Percentiles rank a stretch among this genome's conserved stretches.
These are phyloP conservation scores for Musa troglodytarum DNA, from an alignment of 176 grass and related monocot species.

Conservation along the genomic window DNA sequence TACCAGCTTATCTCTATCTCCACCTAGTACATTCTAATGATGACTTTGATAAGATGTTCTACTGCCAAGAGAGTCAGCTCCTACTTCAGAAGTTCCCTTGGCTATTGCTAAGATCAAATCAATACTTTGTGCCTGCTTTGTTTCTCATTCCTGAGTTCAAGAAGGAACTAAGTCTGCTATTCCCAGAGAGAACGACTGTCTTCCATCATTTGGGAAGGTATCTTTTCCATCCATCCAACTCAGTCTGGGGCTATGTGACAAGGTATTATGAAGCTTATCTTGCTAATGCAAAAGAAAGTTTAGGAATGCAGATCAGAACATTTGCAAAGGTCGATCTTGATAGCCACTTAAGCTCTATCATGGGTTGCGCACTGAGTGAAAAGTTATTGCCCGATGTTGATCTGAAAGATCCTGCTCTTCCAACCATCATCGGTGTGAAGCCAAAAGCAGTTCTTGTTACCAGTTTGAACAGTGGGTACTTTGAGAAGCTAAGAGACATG, in stretches of 20 bases:
- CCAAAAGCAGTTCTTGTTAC: slow-evolving; percentile 2
- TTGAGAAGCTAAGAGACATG: slow-evolving; percentile 10
- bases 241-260: slow-evolving; percentile 7
- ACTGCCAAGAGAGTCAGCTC: slow-evolving; percentile 3
- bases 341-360: background rate
- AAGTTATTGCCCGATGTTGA: background rate
- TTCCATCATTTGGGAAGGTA: slow-evolving; percentile 13
- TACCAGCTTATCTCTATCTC: slow-evolving; percentile 5
- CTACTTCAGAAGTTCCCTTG: slow-evolving; percentile 5
- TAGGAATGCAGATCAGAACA: slow-evolving; percentile 5
- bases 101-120: slow-evolving; percentile 9
- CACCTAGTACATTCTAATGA: background rate
- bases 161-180: background rate
- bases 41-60: slow-evolving; percentile 9
- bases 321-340: background rate
- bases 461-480: slow-evolving; percentile 9
- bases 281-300: background rate
- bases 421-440: background rate
- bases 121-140: slow-evolving; percentile 8
- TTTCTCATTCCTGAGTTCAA: background rate
- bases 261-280: slow-evolving; percentile 8
- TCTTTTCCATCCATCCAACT: slow-evolving; percentile 2
- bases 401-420: background rate
- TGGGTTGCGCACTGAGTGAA: background rate
- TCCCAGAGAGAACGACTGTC: background rate